Conservation (phyloP, 306 rosid species). For the Prunus mongolica region DNA sequence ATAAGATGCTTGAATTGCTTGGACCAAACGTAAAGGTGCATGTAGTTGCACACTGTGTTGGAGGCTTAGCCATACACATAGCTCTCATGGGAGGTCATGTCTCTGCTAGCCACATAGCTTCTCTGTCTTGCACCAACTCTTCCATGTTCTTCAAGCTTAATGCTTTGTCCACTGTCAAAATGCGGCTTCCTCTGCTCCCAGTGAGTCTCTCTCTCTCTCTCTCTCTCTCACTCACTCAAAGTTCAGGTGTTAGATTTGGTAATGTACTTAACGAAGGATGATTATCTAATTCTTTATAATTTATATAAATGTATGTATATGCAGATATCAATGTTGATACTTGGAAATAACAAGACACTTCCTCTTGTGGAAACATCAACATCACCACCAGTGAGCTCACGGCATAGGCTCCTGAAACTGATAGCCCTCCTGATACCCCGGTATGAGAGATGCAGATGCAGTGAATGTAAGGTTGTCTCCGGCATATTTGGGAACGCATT, state of each 20-base stretch:
- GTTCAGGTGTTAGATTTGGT: no score
- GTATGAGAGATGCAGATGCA: slow-evolving; percentile 26
- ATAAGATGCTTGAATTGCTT: slow-evolving; percentile 31
- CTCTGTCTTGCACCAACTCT: slow-evolving; percentile 38
- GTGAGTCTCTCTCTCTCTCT: neutral
- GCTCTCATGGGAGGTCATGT: slow-evolving; percentile 38
- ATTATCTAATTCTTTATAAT: neutral
- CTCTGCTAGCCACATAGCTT: slow-evolving; percentile 26
- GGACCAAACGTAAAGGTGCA: slow-evolving; percentile 19
- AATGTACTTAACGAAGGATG: no score
- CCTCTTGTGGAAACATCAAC: slow-evolving; percentile 21
- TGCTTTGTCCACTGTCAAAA: slow-evolving; percentile 29
- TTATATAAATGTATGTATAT: neutral
- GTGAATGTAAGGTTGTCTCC: slow-evolving; percentile 25
- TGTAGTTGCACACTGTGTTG: slow-evolving; percentile 39
- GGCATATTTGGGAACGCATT: slow-evolving; percentile 28
- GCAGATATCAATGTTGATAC: slow-evolving; percentile 32
- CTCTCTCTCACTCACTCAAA: neutral
- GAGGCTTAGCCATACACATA: slow-evolving; percentile 34
- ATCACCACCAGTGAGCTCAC: slow-evolving; percentile 8
- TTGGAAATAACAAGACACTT: slow-evolving; percentile 27
- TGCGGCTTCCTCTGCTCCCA: slow-evolving; percentile 33
- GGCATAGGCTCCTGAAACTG: slow-evolving; percentile 18
- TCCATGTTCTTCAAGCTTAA: slow-evolving; percentile 38
- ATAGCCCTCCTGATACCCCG: slow-evolving; percentile 22